These are phyloP conservation scores for Calonectria pteridis DNA, from an alignment of 2,329 filamentous ascomycete species.

Conservation along the genomic window DNA sequence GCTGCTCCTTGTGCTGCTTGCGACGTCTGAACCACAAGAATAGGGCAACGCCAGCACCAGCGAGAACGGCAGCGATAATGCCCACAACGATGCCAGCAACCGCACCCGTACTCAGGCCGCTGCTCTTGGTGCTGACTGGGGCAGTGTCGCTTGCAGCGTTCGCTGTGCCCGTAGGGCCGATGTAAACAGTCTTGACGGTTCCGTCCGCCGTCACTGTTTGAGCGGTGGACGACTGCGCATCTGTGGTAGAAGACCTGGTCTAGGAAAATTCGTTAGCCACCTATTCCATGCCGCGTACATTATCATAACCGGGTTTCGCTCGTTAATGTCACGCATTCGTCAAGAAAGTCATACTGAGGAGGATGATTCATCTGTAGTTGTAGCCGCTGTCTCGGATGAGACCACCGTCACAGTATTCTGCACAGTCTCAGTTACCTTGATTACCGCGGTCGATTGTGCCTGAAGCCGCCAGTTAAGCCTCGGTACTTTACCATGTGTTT, in stretches of 20 bases:
- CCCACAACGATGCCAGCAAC: conserved; percentile 67
- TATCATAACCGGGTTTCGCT: conserved; percentile 35
- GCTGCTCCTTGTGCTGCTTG: conserved; percentile 57
- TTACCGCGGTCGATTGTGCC: conserved; percentile 44
- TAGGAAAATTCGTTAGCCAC: conserved; percentile 33
- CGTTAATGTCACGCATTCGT: conserved; percentile 29
- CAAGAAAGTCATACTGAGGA: conserved; percentile 53
- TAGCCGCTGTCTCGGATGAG: conserved; percentile 40
- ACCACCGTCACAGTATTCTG: conserved; percentile 48
- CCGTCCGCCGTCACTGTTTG: conserved; percentile 69
- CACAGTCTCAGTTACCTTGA: conserved; percentile 52
- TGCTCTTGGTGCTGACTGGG: conserved; percentile 32
- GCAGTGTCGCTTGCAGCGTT: conserved; percentile 36
- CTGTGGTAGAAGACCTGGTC: conserved; percentile 25
- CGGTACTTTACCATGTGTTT: conserved; percentile 40
- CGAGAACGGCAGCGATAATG: conserved; percentile 58
- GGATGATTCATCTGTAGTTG: conserved; percentile 46
- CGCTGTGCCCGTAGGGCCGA: conserved; percentile 56
- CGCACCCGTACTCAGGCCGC: conserved; percentile 58
- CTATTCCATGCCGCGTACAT: conserved; percentile 13
- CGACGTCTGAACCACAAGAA: conserved; percentile 61
- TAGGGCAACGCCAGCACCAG: conserved; percentile 51
- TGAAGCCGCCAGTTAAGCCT: conserved; percentile 47
- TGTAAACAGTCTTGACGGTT: conserved; percentile 66
- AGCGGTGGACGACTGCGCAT: conserved; percentile 43